A percentile compares a stretch with the other conserved stretches of the same genome.
phyloP scores from a whole-genome alignment of 1,284 basidiomycete species.

The Cutaneotrichosporon spelunceum region DNA sequence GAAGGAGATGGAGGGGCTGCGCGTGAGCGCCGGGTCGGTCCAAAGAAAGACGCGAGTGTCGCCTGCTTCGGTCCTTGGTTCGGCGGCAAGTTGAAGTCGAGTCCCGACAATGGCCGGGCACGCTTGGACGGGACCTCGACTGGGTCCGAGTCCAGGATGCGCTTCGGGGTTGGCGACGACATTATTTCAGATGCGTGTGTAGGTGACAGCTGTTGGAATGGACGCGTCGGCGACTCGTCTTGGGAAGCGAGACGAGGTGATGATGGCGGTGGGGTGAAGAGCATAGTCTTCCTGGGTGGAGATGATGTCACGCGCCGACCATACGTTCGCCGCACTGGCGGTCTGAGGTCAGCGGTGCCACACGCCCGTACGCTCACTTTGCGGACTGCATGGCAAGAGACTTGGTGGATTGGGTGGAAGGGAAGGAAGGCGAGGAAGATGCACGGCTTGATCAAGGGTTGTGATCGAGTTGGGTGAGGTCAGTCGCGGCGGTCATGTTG shows the following conservation, averaged over 20 bases:
- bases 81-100: not conserved
- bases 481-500: not conserved
- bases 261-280: slow-evolving; percentile 14
- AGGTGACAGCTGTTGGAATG: not conserved
- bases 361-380: not conserved
- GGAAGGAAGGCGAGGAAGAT: not conserved
- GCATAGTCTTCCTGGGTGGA: slow-evolving; percentile 10
- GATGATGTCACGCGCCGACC: slow-evolving; percentile 25
- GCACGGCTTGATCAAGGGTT: not conserved
- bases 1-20: slow-evolving; percentile 3
- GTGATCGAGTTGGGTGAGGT: not conserved
- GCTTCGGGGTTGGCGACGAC: slow-evolving; percentile 1
- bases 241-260: not conserved
- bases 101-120: not conserved
- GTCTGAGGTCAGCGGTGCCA: slow-evolving; percentile 23
- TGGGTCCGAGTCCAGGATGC: slow-evolving; percentile 6
- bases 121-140: slow-evolving; percentile 3
- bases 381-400: not conserved
- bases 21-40: not conserved
- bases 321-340: slow-evolving; percentile 36
- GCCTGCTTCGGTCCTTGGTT: slow-evolving; percentile 1
- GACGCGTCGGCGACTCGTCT: not conserved
- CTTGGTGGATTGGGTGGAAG: not conserved
- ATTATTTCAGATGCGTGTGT: not conserved
- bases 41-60: slow-evolving; percentile 9